Conservation (phyloP, 306 rosid species). For the Trifolium pratense region DNA sequence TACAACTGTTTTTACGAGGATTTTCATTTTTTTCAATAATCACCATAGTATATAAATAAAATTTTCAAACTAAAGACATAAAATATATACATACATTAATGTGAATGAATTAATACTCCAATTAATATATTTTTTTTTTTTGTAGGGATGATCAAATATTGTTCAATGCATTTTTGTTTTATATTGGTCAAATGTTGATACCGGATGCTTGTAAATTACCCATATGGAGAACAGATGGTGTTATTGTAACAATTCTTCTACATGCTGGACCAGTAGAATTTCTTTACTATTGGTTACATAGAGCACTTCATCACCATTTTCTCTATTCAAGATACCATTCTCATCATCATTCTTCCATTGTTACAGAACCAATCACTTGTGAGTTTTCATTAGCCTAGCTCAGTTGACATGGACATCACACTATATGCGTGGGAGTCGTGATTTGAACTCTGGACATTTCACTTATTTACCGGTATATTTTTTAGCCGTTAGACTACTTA, state of each 20-base stretch:
- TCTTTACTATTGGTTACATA: constrained; percentile 75
- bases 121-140: background rate
- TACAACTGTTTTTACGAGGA: too few species aligned
- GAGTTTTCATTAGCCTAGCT: too few species aligned
- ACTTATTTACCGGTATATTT: too few species aligned
- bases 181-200: background rate
- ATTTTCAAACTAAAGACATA: background rate
- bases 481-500: too few species aligned
- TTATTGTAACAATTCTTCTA: constrained; percentile 49
- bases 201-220: constrained; percentile 38
- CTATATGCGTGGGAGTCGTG: too few species aligned
- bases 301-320: constrained; percentile 79
- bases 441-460: too few species aligned
- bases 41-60: too few species aligned
- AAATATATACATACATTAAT: background rate
- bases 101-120: background rate
- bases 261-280: constrained; percentile 74
- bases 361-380: constrained; percentile 59
- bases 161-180: constrained; percentile 55
- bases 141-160: constrained; percentile 80
- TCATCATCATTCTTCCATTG: constrained; percentile 58
- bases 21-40: too few species aligned
- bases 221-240: constrained; percentile 59
- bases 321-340: constrained; percentile 78
- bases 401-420: too few species aligned